A percentile compares a stretch with the other conserved stretches of the same genome.
These are phyloP conservation scores for Alternaria burnsii DNA, from an alignment of 2,329 filamentous ascomycete species.

Conservation along the genomic window DNA sequence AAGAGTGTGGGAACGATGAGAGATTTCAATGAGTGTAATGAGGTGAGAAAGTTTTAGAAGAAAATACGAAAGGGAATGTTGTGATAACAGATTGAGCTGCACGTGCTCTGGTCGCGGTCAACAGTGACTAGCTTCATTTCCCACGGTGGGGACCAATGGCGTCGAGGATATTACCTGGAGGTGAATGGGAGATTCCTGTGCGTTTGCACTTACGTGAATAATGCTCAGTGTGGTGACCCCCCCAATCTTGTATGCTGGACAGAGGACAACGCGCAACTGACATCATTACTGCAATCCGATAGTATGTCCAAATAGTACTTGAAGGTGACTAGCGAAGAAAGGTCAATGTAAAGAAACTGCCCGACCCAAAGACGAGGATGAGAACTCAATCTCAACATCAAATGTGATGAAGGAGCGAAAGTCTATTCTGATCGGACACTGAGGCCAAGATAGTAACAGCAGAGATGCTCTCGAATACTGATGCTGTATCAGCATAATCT, in stretches of 20 bases:
- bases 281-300: neutral
- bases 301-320: neutral
- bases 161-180: neutral
- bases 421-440: neutral
- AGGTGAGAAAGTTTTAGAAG: constrained; percentile 4
- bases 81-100: constrained; percentile 5
- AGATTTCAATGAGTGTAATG: constrained; percentile 10
- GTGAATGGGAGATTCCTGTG: constrained; percentile 7
- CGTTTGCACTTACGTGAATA: constrained; percentile 20
- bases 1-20: constrained; percentile 2
- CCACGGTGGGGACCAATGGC: constrained; percentile 14
- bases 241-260: neutral
- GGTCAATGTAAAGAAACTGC: neutral
- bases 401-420: neutral
- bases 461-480: neutral
- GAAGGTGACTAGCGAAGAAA: neutral
- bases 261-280: neutral
- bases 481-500: neutral
- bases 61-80: constrained; percentile 5
- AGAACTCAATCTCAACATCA: neutral
- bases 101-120: neutral
- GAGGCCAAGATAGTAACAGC: neutral
- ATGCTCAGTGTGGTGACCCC: neutral
- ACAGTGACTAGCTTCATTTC: constrained; percentile 8
- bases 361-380: neutral